A percentile compares a stretch with the other conserved stretches of the same genome.
phyloP scores from a whole-genome alignment of 1,284 basidiomycete genomes.

The Singerocomus inundabilis region DNA sequence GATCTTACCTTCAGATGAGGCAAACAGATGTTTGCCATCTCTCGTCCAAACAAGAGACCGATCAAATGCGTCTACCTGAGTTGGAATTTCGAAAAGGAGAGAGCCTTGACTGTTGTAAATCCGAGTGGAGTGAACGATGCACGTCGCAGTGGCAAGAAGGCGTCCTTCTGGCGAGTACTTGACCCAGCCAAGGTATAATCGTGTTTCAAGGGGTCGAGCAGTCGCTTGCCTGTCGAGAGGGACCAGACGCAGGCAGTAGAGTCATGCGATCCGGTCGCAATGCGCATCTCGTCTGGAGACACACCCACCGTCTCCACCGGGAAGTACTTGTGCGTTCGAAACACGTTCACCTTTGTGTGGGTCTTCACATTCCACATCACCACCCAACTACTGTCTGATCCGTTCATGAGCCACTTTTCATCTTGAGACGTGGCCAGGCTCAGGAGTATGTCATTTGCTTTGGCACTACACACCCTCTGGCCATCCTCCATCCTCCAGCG shows the following conservation, averaged over 20 bases:
- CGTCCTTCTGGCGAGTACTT: constrained; percentile 11
- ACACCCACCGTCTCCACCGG: constrained; percentile 7
- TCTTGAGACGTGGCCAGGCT: constrained; percentile 5
- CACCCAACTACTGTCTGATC: background rate
- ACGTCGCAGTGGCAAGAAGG: constrained; percentile 11
- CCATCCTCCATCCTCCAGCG: constrained; percentile 7
- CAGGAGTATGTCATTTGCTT: background rate
- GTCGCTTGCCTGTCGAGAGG: background rate
- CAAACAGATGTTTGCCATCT: constrained; percentile 52
- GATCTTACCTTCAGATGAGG: constrained; percentile 1
- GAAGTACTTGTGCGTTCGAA: background rate
- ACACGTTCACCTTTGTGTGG: background rate
- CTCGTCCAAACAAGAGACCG: constrained; percentile 5
- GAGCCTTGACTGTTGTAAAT: constrained; percentile 8
- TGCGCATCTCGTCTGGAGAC: constrained; percentile 5
- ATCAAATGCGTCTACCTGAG: background rate
- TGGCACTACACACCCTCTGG: constrained; percentile 2
- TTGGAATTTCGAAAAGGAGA: background rate
- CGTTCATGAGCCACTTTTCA: constrained; percentile 6
- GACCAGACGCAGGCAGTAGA: constrained; percentile 6
- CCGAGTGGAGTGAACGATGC: background rate
- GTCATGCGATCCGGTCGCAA: constrained; percentile 11
- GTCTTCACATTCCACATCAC: constrained; percentile 3
- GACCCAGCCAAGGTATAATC: constrained; percentile 1
- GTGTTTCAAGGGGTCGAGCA: constrained; percentile 7